Percentiles rank a stretch among this genome's conserved stretches.
phyloP scores from a whole-genome alignment of 306 rosid species.

The Adenanthera pavonina region DNA sequence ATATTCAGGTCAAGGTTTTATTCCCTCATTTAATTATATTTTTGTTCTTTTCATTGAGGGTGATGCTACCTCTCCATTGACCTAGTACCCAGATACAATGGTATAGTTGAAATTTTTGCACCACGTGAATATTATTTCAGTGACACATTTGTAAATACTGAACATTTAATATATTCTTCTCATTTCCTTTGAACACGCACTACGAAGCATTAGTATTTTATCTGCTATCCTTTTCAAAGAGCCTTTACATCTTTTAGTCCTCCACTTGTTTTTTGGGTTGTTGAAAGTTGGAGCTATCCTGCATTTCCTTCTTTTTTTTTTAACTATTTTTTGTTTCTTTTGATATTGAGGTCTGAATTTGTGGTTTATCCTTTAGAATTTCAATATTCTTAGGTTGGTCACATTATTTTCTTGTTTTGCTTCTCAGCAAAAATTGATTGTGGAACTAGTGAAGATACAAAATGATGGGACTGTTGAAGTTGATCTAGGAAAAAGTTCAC shows the following conservation, averaged over 20 bases:
- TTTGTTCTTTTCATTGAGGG: background rate
- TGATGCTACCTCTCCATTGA: background rate
- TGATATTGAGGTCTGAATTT: background rate
- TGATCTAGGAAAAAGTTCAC: slow-evolving; percentile 55
- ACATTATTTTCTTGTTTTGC: slow-evolving; percentile 35
- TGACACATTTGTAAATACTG: background rate
- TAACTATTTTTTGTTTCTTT: background rate
- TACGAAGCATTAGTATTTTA: background rate
- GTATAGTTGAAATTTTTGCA: background rate
- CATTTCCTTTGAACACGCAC: background rate
- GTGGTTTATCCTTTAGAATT: background rate
- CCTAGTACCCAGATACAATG: background rate
- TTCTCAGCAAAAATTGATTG: slow-evolving; percentile 67
- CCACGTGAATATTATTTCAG: background rate
- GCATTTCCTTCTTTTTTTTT: background rate
- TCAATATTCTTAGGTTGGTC: slow-evolving; percentile 24
- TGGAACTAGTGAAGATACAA: slow-evolving; percentile 74
- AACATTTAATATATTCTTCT: background rate
- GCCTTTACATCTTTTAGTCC: background rate
- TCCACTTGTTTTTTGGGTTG: background rate
- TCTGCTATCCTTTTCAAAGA: background rate
- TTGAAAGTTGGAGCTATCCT: background rate
- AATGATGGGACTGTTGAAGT: slow-evolving; percentile 82
- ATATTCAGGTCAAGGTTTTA: background rate
- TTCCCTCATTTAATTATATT: background rate